These are phyloP conservation scores for Nitzschia sp. DNA, from an alignment of 108 stramenopile species.

Conservation along the genomic window DNA sequence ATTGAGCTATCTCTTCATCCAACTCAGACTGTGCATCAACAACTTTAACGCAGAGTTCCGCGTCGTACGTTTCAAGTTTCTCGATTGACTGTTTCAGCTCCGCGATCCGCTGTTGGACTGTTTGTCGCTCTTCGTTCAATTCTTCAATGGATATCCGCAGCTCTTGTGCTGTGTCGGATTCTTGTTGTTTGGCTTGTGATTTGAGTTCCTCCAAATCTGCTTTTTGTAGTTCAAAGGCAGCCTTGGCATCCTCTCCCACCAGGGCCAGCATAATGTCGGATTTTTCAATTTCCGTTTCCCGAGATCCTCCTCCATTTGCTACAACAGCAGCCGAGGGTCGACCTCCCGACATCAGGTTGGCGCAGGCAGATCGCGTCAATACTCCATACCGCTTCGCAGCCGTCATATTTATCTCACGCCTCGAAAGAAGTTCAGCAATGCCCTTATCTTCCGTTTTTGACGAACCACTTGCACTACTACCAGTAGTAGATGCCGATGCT, in stretches of 20 bases:
- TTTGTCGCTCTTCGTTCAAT: constrained; percentile 16
- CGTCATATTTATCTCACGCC: constrained; percentile 15
- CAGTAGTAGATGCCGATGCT: neutral
- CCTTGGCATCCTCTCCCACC: constrained; percentile 21
- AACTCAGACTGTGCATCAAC: constrained; percentile 4
- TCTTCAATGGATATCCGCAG: constrained; percentile 1
- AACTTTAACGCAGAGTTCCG: constrained; percentile 12
- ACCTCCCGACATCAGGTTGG: neutral
- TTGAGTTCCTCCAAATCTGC: constrained; percentile 21
- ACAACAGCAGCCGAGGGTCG: neutral
- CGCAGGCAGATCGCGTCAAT: constrained; percentile 1
- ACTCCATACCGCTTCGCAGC: constrained; percentile 14
- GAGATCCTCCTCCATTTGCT: neutral
- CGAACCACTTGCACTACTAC: neutral
- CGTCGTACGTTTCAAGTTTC: constrained; percentile 22
- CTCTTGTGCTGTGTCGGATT: constrained; percentile 3
- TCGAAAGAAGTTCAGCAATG: constrained; percentile 5
- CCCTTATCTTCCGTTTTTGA: neutral
- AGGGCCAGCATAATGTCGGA: constrained; percentile 22
- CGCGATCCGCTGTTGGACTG: constrained; percentile 1
- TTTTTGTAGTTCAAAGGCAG: constrained; percentile 14
- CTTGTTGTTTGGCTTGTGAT: neutral
- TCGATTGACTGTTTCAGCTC: constrained; percentile 19
- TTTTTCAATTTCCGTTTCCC: constrained; percentile 1
- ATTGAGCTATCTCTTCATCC: neutral